Evolutionary conservation across 2,329 filamentous ascomycete genomes (phyloP).

Genomic region (Trichoderma cornu-damae): DNA sequence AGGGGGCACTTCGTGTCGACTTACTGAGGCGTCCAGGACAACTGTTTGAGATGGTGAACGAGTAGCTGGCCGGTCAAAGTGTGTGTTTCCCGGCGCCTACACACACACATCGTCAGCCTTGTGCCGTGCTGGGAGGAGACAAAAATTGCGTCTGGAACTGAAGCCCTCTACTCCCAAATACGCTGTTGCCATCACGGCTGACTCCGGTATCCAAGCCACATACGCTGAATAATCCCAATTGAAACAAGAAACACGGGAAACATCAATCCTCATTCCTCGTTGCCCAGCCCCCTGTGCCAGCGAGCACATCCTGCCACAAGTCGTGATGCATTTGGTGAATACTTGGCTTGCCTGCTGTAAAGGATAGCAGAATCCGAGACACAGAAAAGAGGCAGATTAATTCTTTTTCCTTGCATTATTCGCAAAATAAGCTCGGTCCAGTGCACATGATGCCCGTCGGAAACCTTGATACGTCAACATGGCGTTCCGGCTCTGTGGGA

Average conservation of each 20-base stretch:
- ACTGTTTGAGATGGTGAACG: neutral
- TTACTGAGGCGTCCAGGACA: neutral
- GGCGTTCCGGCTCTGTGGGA: neutral
- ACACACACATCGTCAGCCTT: slow-evolving; percentile 5
- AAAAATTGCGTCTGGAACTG: neutral
- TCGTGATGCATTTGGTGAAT: neutral
- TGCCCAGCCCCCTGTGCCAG: neutral
- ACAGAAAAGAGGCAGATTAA: neutral
- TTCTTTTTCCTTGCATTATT: no score
- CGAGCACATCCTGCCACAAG: neutral
- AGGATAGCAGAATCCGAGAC: neutral
- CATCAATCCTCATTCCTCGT: neutral
- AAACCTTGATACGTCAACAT: neutral
- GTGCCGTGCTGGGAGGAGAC: neutral
- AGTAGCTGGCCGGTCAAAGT: neutral
- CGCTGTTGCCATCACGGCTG: neutral
- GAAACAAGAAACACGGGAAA: neutral
- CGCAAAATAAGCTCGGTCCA: no score
- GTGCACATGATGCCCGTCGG: neutral
- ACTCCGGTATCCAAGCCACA: neutral
- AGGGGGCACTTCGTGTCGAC: neutral
- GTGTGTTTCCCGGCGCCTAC: neutral
- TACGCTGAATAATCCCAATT: neutral
- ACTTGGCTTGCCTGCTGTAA: neutral
- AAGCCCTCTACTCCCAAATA: neutral